Evolutionary conservation across 768 basidiomycete genomes (phyloP), one percentile per base, ranked within the genome.

Genomic region (Saitozyma podzolica): DNA sequence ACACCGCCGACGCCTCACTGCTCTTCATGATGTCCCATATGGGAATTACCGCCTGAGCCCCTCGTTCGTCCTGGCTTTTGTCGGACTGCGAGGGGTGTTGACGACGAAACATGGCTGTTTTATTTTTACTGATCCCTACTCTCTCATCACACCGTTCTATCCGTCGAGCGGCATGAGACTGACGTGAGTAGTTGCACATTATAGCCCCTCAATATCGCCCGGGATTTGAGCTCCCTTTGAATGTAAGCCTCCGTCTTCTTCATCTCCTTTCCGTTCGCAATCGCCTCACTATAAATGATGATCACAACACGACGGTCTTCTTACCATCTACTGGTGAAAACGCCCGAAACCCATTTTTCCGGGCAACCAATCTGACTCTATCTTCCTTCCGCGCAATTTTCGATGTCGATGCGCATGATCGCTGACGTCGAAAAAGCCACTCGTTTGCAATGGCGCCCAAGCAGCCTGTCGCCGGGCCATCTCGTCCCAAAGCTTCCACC

Each of bases 261-360:
- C 41, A 49, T 17, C 17, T 49, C 14, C 58, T 3, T 47, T n/a
- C 8, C 54, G 19, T 41, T 29, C 17, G 54, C 10, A 19, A 2
- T 29, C 29, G n/a, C 20, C 17, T 42, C 37, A n/a, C 51, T 39
- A 70, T 73, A 76, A 66, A 63, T 73, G 75, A 76, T 74, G 75
- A 76, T 76, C 63, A 58, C 66, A 74, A 67, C 75, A 76, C 75
- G 75, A 76, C 75, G 75, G 75, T 76, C 75, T 76, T 63, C 75
- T 74, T 68, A 76, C 67, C 65, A 59, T 67, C 55, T 49, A 37
- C 62, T 73, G 75, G 66, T 73, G 72, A 72, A 76, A 72, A 73
- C 62, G 72, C 72, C 75, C 72, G 72, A 70, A 64, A 67, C 75
- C 75, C 68, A 73, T 72, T 73, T 67, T 59, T 56, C 62, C 75